Evolutionary conservation across 805 yeast species (phyloP), one percentile per base, ranked within the genome.

Genomic region (Metschnikowia henanensis): DNA sequence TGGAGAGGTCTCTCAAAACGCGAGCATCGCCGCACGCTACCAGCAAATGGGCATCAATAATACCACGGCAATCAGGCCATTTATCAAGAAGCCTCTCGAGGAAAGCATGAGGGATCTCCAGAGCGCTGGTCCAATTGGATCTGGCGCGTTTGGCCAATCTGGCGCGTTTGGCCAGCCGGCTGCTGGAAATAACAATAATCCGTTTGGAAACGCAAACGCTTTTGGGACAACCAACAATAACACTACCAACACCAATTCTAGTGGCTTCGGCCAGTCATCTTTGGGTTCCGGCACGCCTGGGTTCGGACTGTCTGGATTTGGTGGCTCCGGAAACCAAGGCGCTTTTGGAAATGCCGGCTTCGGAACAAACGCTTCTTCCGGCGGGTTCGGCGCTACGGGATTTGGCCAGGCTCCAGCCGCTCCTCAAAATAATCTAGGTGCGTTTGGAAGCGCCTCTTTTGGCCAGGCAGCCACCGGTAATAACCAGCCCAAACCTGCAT

Each of bases 21-120:
- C 77, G 2, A 62, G 64, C 18, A 69, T 72, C 51, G 85, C 83
- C 6, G 84, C 83, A 0, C 66, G 85, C 37, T 81, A 73, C 56
- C 57, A 75, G n/a, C 85, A 82, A 46, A 51, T 44, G 29, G 51
- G 51, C 3, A 37, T 44, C 19, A 38, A 39, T 29, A 38, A 39
- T 30, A 20, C 30, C 10, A 23, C 29, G 5, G 40, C 30, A 19
- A 41, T 36, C 22, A 57, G 63, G 43, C 66, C 64, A 7, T 66
- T 66, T 45, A 54, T 66, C n/a, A 61, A 60, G 12, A 52, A 51
- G 26, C 39, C 60, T 1, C 45, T 63, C 12, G 66, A 62, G 15
- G 63, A 62, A 29, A 63, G 59, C 56, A 30, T 65, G 54, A 26
- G 64, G 51, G 41, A 53, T 35, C 32, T 56, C 13, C 33, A 37